Evolutionary conservation across 345 rosid genomes (phyloP), one percentile per base, ranked within the genome.

Genomic region (Rhizophora mangle): DNA sequence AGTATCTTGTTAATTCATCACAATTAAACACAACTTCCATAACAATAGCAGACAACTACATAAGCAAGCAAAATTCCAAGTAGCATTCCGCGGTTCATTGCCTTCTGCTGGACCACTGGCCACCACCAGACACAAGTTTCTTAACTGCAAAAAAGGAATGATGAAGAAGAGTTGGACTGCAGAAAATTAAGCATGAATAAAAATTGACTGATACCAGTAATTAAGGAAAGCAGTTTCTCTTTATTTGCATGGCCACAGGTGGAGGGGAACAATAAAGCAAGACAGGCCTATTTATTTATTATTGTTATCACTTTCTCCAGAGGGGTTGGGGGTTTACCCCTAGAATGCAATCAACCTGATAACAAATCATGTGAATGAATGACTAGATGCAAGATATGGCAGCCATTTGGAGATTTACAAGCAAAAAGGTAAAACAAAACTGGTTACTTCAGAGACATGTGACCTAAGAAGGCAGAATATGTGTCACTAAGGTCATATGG

Each of bases 131-230:
- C 66, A 60, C 22, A 22, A 67, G 36, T n/a, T 72, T 69, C 74
- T 79, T 65, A 86, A 47, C 92, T 89, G 86, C 87, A 81, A 69
- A 65, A 67, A 66, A 67, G 16, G 34, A 67, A 6, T 1, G 31
- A 16, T 55, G 59, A 43, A 15, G 6, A 46, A 53, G 16, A 9
- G 68, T 49, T 53, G 63, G 63, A 59, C 24, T 27, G 24, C 30
- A 56, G 13, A 24, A 22, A 24, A 56, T 19, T 1, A 43, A 43
- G 19, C 49, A 13, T 15, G 1, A 43, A 13, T 43, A 13, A 11
- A 3, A 43, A 43, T 43, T 13, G 18, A 43, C 19, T 43, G 49
- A 43, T 43, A 13, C 15, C 19, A 13, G 49, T 43, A 43, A 43
- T 43, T 43, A 11, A 13, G 49, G 16, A 43, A 43, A 43, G 49